Base-by-base conservation (phyloP, 2,329 filamentous ascomycete species). In the Bipolaris gigantea region DNA sequence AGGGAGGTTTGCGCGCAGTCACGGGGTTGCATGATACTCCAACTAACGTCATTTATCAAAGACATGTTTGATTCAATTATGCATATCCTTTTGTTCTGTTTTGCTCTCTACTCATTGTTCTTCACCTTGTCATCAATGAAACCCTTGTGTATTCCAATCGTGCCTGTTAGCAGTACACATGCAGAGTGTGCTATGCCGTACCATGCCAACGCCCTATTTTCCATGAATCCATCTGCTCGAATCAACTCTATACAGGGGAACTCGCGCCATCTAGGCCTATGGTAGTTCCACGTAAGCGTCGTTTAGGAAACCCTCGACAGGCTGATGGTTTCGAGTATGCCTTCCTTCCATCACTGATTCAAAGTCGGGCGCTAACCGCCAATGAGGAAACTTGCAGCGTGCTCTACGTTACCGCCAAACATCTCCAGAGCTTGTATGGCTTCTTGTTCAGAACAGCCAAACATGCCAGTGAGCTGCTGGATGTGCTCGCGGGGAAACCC, bases 361-460 rank as follows among this genome's bases (percentile, higher is more conserved):
- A 27, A 16, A 5, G 10, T 10, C 16, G 32, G 5, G 2, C 6
- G 6, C 43, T 55, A 55, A n/a, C 40, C 46, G 23, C 53, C 55
- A 13, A 86, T 90, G 48, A 97, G 82, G 58, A 96, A 81, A 44
- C 88, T 87, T 42, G 92, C 92, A n/a, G 93, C 93, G 60, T 87
- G 85, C 58, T 97, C 90, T 7, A 97, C 85, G 67, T 97, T 90
- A 18, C 94, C 93, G 18, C 86, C 86, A 15, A 90, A 89, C 27
- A 90, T 90, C 66, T 92, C 85, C 47, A 99, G 79, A 2, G 92
- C 92, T 55, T 88, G 85, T 48, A 94, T 81, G 0, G 92, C 93
- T 63, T 90, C 83, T 56, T 89, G 83, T 48, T 87, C 82, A 2
- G 87, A 84, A 61, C 94, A 92, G 0, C 93, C 92, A 25, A 61